Evolutionary conservation across 1,139 yeast species (phyloP), one percentile per base, ranked within the genome.

Genomic region (Hyphopichia buzzinii): DNA sequence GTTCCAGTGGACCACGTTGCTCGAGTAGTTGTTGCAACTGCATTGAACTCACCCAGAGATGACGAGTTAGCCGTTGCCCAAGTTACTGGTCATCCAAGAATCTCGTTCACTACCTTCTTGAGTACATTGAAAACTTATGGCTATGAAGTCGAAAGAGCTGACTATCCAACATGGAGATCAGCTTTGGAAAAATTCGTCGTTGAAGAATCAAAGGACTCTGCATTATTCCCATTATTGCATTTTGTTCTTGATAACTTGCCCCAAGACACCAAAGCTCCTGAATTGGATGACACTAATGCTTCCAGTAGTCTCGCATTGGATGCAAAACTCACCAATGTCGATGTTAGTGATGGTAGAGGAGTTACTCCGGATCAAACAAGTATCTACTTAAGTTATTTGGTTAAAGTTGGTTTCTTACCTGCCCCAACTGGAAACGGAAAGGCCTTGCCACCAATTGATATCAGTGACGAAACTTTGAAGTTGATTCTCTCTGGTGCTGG

Each of bases 1-100:
- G 97, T 89, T 16, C 98, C 98, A 3, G 98, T 92, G 26, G 97
- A 92, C 51, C 98, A 92, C 52, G 98, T 92, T 47, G 97, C 98
- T 1, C 77, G 95, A 38, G 87, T 89, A 17, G 88, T 84, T 24
- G 86, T 83, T 35, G 89, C 97, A 1, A 68, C 94, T 23, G 84
- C 96, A 0, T 72, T 92, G 47, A 78, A 79, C 48, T 95, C 96
- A 24, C 88, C 94, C 26, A 57, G 55, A 23, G 40, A 51, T 4
- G 56, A 57, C 13, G 73, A 65, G 33, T 63, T 87, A 31, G 65
- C 79, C 1, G 98, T 92, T 35, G 92, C 90, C 1, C 98, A 92
- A 36, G 97, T 92, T n/a, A 92, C 97, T 3, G 95, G 94, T 11
- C 97, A 92, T 52, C 99, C 98, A 43, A 79, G 97, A 59, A 79